These are phyloP conservation scores for Penicillium sp. DNA, from an alignment of 2,329 filamentous ascomycete genomes.

Conservation along the genomic window DNA sequence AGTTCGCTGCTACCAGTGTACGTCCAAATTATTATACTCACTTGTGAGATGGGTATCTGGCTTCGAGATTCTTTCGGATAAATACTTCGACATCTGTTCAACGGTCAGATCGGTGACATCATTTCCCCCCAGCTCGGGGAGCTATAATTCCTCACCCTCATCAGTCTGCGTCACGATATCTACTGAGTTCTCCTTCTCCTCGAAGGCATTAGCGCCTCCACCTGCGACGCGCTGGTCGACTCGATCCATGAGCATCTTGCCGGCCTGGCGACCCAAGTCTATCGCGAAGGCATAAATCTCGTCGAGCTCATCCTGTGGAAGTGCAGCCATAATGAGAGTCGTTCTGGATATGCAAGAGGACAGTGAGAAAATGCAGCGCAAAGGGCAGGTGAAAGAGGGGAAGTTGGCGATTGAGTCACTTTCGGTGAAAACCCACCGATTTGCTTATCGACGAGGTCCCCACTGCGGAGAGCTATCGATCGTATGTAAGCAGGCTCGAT, in stretches of 20 bases:
- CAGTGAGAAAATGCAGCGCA: background rate
- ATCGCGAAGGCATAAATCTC: constrained; percentile 71
- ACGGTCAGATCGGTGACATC: background rate
- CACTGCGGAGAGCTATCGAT: constrained; percentile 1
- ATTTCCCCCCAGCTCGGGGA: background rate
- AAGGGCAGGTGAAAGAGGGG: background rate
- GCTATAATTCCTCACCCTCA: constrained; percentile 54
- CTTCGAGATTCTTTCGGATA: constrained; percentile 61
- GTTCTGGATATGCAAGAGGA: background rate
- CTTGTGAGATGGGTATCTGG: constrained; percentile 67
- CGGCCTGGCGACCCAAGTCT: constrained; percentile 69
- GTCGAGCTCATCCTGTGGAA: constrained; percentile 53
- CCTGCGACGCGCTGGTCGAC: constrained; percentile 57
- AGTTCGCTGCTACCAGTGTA: background rate
- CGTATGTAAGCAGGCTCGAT: too few species aligned
- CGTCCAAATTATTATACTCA: constrained; percentile 40
- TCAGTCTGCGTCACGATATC: constrained; percentile 79
- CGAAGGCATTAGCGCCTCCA: constrained; percentile 40
- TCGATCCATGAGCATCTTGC: constrained; percentile 65
- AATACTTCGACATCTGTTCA: constrained; percentile 69
- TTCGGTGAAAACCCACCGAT: constrained; percentile 20
- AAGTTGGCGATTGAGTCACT: constrained; percentile 12
- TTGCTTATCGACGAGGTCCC: constrained; percentile 17
- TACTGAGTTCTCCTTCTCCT: constrained; percentile 73
- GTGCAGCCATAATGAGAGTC: constrained; percentile 21